phyloP scores from a whole-genome alignment of 106 monocot genomes.

The Phalaenopsis aphrodite region DNA sequence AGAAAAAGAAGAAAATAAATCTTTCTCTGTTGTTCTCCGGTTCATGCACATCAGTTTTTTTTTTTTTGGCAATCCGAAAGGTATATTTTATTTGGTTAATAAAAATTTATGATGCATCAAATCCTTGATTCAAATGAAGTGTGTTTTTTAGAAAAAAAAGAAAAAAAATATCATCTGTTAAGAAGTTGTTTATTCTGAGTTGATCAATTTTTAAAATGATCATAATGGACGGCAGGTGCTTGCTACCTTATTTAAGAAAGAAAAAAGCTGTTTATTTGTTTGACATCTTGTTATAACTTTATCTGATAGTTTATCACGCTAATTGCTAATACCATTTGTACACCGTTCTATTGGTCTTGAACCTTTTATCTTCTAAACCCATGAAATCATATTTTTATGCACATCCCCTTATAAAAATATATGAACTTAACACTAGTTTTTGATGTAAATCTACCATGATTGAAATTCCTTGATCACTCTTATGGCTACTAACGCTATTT shows the following conservation, averaged over 20 bases:
- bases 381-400: background rate
- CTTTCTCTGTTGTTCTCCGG: background rate
- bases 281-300: background rate
- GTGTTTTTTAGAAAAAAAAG: background rate
- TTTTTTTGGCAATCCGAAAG: background rate
- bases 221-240: background rate
- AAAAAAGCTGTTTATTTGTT: background rate
- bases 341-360: background rate
- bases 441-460: background rate
- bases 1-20: conserved; percentile 59
- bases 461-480: no score
- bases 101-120: background rate
- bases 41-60: background rate
- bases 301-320: background rate
- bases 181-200: background rate
- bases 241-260: background rate
- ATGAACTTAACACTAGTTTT: background rate
- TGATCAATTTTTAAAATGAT: background rate
- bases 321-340: background rate
- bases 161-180: background rate
- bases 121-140: background rate
- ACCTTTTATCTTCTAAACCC: no score
- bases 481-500: no score
- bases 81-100: background rate
- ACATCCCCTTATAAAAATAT: background rate